These are phyloP conservation scores for Ramaria sp. DNA, from an alignment of 768 basidiomycete genomes.

Conservation along the genomic window DNA sequence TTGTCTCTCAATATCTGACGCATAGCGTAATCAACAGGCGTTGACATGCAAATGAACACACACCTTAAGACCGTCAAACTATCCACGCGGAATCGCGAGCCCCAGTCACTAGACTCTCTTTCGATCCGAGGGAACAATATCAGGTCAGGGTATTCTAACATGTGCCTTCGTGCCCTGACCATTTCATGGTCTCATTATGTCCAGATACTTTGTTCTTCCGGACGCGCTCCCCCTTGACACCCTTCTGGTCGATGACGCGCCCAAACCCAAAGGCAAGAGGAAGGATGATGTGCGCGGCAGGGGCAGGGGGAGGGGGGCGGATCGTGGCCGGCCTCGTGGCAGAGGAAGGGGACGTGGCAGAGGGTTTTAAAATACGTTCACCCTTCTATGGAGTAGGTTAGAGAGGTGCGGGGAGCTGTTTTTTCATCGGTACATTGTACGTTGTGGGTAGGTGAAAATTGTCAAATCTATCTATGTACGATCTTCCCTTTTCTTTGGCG, in stretches of 20 bases:
- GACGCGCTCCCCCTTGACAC: conserved; percentile 96
- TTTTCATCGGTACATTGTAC: background rate
- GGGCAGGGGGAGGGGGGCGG: conserved; percentile 39
- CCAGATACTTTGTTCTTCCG: conserved; percentile 82
- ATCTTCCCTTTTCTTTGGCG: background rate
- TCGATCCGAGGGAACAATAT: conserved; percentile 96
- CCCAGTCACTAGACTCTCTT: conserved; percentile 75
- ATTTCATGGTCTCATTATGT: background rate
- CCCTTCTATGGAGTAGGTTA: background rate
- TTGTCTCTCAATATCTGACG: background rate
- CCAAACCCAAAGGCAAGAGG: conserved; percentile 87
- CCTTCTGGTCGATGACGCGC: conserved; percentile 93
- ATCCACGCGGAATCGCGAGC: conserved; percentile 85
- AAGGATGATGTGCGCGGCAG: conserved; percentile 73
- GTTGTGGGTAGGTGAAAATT: background rate
- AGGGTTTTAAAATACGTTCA: conserved; percentile 16
- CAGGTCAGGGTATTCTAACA: conserved; percentile 26
- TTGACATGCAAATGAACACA: conserved; percentile 99
- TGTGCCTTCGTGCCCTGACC: background rate
- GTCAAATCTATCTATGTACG: background rate
- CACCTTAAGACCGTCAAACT: conserved; percentile 97
- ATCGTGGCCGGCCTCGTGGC: conserved; percentile 40
- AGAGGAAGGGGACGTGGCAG: conserved; percentile 46
- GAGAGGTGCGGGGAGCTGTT: background rate
- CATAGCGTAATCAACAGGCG: conserved; percentile 42